Conservation (phyloP, 2,329 filamentous ascomycete species). For the Elsinoe necatrix region DNA sequence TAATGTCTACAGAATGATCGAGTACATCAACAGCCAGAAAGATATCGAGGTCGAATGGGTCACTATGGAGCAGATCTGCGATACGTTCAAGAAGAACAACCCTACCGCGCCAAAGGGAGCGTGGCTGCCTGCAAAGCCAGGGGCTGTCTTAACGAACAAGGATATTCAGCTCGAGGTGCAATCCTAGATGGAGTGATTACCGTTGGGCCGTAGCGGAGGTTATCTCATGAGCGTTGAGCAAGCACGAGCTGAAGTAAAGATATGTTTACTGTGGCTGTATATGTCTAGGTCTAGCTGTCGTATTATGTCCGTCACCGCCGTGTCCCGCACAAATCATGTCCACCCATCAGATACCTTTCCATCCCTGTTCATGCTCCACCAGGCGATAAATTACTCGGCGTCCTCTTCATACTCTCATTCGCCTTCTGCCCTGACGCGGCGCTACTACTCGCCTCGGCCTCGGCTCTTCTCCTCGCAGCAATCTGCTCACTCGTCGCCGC, state of each 20-base stretch:
- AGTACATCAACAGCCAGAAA: conserved; percentile 57
- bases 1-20: conserved; percentile 43
- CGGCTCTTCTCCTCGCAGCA: background rate
- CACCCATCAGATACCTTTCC: background rate
- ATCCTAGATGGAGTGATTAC: background rate
- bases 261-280: background rate
- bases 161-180: conserved; percentile 25
- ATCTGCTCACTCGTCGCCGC: conserved; percentile 8
- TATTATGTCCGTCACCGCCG: background rate
- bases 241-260: background rate
- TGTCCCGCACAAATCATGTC: background rate
- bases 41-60: conserved; percentile 53
- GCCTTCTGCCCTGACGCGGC: conserved; percentile 2
- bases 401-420: conserved; percentile 14
- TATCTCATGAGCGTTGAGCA: background rate
- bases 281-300: background rate
- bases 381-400: background rate
- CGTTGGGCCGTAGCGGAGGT: background rate
- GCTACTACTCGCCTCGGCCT: background rate
- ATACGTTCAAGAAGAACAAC: conserved; percentile 64
- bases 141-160: conserved; percentile 44
- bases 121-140: conserved; percentile 49
- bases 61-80: conserved; percentile 62
- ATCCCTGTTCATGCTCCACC: background rate
- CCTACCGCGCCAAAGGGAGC: conserved; percentile 46